A percentile compares a stretch with the other conserved stretches of the same genome.
Conservation (phyloP, 441 rosid genomes). For the Lagerstroemia fauriei region DNA sequence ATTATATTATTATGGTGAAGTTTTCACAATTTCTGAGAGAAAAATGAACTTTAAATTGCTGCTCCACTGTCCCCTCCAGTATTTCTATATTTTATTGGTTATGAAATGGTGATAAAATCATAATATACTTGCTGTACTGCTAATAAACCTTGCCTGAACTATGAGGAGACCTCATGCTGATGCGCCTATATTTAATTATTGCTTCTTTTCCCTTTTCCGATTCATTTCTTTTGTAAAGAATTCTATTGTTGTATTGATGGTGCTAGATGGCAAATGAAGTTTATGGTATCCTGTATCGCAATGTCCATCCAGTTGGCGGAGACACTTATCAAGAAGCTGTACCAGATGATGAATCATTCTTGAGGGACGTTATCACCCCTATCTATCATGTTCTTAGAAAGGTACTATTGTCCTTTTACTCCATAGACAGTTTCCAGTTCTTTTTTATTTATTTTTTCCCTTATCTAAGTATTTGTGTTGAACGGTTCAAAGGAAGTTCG, state of each 20-base stretch:
- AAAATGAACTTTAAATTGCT: not conserved
- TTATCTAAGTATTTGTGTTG: slow-evolving; percentile 26
- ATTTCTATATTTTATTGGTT: not conserved
- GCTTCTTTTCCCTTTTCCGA: not conserved
- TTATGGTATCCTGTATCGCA: slow-evolving; percentile 56
- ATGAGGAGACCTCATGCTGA: not conserved
- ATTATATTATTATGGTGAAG: not conserved
- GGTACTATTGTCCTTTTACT: slow-evolving; percentile 47
- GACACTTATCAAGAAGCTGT: slow-evolving; percentile 49
- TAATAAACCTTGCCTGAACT: not conserved
- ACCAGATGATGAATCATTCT: slow-evolving; percentile 77
- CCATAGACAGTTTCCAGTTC: slow-evolving; percentile 11
- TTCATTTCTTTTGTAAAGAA: not conserved
- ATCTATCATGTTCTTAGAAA: slow-evolving; percentile 68
- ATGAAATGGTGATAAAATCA: not conserved
- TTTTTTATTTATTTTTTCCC: slow-evolving; percentile 16
- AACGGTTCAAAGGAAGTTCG: slow-evolving; percentile 64
- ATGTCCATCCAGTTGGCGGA: slow-evolving; percentile 64
- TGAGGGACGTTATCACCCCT: slow-evolving; percentile 77
- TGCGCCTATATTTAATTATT: not conserved
- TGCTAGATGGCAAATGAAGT: slow-evolving; percentile 84
- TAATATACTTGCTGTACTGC: not conserved
- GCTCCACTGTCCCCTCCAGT: not conserved
- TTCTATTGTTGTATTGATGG: not conserved
- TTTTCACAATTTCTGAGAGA: not conserved